Percentiles rank a stretch among this genome's conserved stretches.
Evolutionary conservation across 2,329 filamentous ascomycete genomes (phyloP).

Genomic region (Trichoderma sp.): DNA sequence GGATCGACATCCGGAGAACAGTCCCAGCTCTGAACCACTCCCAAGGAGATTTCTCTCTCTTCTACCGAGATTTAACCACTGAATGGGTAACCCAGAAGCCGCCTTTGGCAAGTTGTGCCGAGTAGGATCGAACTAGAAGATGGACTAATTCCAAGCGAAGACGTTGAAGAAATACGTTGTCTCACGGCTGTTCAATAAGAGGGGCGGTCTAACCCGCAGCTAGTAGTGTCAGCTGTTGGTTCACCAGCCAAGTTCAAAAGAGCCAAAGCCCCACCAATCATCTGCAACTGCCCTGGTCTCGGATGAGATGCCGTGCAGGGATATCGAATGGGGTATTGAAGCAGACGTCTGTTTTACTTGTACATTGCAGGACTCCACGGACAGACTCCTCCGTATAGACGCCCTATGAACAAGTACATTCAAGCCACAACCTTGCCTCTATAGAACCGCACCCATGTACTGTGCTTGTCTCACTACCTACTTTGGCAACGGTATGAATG

Average conservation of each 20-base stretch:
- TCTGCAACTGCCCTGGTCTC: background rate
- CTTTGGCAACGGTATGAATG: background rate
- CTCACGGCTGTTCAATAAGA: background rate
- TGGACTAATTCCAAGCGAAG: background rate
- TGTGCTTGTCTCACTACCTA: background rate
- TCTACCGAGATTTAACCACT: background rate
- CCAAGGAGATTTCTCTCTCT: background rate
- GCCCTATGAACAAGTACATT: background rate
- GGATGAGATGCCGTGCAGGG: background rate
- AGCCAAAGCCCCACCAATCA: background rate
- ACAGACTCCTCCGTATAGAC: background rate
- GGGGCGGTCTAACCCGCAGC: background rate
- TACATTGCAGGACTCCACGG: background rate
- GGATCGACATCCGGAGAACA: background rate
- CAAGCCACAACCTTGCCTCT: background rate
- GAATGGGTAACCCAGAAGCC: background rate
- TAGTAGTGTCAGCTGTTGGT: background rate
- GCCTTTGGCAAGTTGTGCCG: background rate
- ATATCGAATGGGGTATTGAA: background rate
- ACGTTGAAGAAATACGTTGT: background rate
- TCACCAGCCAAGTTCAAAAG: background rate
- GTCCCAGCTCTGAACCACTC: background rate
- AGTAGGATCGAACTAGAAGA: background rate
- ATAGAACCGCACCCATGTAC: too few species aligned
- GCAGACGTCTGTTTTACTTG: background rate